These are phyloP conservation scores for Thalassiosira mediterranea DNA, from an alignment of 352 stramenopile genomes.

Conservation along the genomic window DNA sequence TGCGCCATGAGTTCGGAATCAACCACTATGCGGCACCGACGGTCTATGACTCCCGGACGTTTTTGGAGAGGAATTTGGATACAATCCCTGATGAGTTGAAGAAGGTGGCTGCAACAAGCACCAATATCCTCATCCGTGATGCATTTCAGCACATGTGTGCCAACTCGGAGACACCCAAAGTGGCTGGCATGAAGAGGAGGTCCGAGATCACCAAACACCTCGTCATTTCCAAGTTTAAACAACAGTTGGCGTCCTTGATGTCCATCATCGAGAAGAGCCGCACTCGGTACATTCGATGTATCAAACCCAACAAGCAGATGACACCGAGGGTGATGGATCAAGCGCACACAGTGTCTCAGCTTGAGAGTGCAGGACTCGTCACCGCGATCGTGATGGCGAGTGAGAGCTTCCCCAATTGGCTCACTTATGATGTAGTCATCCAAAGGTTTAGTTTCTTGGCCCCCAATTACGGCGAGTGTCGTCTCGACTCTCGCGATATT, in stretches of 20 bases:
- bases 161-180: background rate
- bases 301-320: slow-evolving; percentile 89
- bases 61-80: slow-evolving; percentile 97
- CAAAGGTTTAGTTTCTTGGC: slow-evolving; percentile 68
- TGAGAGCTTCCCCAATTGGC: slow-evolving; percentile 77
- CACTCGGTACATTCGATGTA: slow-evolving; percentile 95
- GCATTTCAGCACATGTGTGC: slow-evolving; percentile 47
- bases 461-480: slow-evolving; percentile 50
- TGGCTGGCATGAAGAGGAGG: slow-evolving; percentile 31
- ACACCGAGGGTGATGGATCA: slow-evolving; percentile 65
- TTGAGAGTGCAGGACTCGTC: slow-evolving; percentile 77
- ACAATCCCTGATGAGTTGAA: slow-evolving; percentile 85
- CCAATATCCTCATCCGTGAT: slow-evolving; percentile 77
- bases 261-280: slow-evolving; percentile 90
- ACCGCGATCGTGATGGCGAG: slow-evolving; percentile 78
- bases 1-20: slow-evolving; percentile 93
- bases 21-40: slow-evolving; percentile 95
- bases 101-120: slow-evolving; percentile 65
- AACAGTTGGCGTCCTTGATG: slow-evolving; percentile 91
- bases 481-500: slow-evolving; percentile 36
- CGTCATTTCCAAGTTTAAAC: slow-evolving; percentile 89
- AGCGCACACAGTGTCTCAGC: slow-evolving; percentile 59
- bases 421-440: slow-evolving; percentile 67
- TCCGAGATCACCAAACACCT: slow-evolving; percentile 59
- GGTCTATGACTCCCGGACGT: slow-evolving; percentile 93